Conservation (phyloP, 306 rosid genomes). For the Neltuma alba region DNA sequence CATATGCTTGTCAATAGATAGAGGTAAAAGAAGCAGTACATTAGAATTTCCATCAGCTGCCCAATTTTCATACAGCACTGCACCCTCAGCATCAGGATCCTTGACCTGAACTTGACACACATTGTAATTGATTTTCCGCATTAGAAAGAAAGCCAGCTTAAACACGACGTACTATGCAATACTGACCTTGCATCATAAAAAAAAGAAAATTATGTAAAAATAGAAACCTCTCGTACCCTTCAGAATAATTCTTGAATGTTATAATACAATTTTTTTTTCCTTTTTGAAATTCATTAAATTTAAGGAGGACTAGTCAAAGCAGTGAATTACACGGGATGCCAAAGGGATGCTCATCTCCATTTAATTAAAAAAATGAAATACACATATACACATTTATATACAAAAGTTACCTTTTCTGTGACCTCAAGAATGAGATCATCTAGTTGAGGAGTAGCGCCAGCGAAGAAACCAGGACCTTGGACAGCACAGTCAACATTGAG, state of each 20-base stretch:
- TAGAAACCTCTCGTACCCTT: neutral
- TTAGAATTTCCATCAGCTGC: conserved; percentile 40
- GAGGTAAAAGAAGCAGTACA: conserved; percentile 48
- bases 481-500: conserved; percentile 98
- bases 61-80: conserved; percentile 65
- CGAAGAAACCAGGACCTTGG: conserved; percentile 87
- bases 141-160: conserved; percentile 29
- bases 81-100: conserved; percentile 77
- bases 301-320: neutral
- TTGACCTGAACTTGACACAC: conserved; percentile 64
- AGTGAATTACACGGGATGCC: neutral
- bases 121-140: conserved; percentile 24
- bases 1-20: neutral
- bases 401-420: conserved; percentile 58
- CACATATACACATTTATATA: neutral
- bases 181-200: neutral
- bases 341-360: neutral
- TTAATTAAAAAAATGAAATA: neutral
- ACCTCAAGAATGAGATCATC: conserved; percentile 81
- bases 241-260: neutral
- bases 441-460: conserved; percentile 92
- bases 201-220: neutral
- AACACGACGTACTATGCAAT: neutral
- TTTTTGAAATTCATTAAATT: neutral
- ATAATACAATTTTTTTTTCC: neutral